Percentiles rank a stretch among this genome's conserved stretches.
phyloP scores from a whole-genome alignment of 148 eudicot genomes.

The Chenopodium quinoa region DNA sequence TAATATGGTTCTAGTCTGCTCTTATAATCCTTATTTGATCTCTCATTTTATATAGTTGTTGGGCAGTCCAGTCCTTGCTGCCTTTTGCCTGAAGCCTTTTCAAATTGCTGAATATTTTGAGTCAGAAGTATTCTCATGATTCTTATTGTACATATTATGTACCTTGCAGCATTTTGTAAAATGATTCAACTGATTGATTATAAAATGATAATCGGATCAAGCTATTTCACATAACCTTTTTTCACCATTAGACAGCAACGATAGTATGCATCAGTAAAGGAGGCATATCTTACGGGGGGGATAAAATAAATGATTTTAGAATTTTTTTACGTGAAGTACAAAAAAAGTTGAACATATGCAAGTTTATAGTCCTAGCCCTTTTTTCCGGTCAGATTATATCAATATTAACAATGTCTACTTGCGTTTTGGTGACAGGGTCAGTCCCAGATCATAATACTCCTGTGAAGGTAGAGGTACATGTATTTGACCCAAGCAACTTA shows the following conservation, averaged over 20 bases:
- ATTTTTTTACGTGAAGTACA: neutral
- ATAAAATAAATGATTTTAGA: no score
- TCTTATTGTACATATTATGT: neutral
- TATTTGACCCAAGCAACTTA: slow-evolving; percentile 6
- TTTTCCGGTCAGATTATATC: neutral
- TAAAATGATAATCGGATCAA: neutral
- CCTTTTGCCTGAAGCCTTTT: neutral
- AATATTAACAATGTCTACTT: neutral
- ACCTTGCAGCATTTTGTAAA: neutral
- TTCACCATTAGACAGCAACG: neutral
- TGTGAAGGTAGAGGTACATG: slow-evolving; percentile 30
- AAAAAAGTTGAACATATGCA: neutral
- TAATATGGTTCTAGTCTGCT: neutral
- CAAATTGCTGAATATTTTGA: neutral
- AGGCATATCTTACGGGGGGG: neutral
- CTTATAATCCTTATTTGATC: neutral
- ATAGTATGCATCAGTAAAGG: neutral
- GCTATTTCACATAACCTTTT: neutral
- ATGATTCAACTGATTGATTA: neutral
- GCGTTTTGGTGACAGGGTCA: slow-evolving; percentile 15
- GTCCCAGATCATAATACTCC: slow-evolving; percentile 1
- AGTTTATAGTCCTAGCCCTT: neutral
- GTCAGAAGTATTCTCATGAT: neutral
- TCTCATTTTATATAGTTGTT: neutral
- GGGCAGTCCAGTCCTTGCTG: neutral